A percentile compares a stretch with the other conserved stretches of the same genome.
phyloP scores from a whole-genome alignment of 306 rosid species.

The Senna siamea region DNA sequence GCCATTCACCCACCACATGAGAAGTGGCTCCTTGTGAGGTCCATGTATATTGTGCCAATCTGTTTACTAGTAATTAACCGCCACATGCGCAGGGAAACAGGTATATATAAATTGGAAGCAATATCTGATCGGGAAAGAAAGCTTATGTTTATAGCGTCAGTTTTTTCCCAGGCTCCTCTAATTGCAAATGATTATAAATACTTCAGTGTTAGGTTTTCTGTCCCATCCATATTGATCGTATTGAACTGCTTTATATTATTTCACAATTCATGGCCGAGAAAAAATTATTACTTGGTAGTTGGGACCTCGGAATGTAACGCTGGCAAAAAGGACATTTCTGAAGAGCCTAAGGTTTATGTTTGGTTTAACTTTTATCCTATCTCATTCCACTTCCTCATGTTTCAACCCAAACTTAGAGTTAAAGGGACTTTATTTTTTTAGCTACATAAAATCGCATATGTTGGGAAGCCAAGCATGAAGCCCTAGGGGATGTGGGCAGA shows the following conservation, averaged over 20 bases:
- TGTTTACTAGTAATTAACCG: not conserved
- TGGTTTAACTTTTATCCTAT: too few species aligned
- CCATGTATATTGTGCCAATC: not conserved
- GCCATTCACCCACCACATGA: not conserved
- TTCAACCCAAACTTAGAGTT: too few species aligned
- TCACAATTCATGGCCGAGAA: not conserved
- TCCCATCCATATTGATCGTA: conserved; percentile 4
- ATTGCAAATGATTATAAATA: conserved; percentile 1
- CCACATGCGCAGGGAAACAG: not conserved
- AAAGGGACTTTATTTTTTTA: too few species aligned
- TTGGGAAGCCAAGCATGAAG: not conserved
- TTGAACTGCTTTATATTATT: conserved; percentile 23
- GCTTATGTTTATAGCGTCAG: not conserved
- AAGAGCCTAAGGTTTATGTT: too few species aligned
- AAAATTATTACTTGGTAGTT: too few species aligned
- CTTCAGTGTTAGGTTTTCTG: not conserved
- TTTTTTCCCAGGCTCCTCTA: not conserved
- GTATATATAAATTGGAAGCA: not conserved
- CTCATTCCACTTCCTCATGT: too few species aligned
- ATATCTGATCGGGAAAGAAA: not conserved
- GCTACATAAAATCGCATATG: not conserved
- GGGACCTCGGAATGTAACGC: too few species aligned
- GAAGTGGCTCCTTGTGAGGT: not conserved
- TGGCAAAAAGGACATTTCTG: too few species aligned
- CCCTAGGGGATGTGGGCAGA: not conserved